phyloP scores from a whole-genome alignment of 208 protist species.

The Phytomonas francai region DNA sequence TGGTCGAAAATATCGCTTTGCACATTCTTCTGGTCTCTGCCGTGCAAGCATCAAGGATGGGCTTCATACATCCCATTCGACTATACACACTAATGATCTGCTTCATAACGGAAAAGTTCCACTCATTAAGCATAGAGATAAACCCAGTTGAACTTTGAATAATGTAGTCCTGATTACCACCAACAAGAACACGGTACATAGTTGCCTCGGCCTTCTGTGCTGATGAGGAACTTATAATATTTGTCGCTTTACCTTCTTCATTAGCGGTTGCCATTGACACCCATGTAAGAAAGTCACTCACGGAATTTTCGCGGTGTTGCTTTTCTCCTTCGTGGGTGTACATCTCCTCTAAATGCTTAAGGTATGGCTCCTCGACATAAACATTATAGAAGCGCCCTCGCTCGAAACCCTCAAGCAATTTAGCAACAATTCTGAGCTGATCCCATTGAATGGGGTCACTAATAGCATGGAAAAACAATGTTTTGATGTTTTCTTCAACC shows the following conservation, averaged over 20 bases:
- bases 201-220: constrained; percentile 10
- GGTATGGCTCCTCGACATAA: not conserved
- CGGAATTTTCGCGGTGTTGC: constrained; percentile 1
- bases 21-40: not conserved
- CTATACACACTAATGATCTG: constrained; percentile 1
- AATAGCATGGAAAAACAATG: not conserved
- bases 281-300: constrained; percentile 22
- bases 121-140: constrained; percentile 4
- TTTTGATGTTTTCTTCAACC: not conserved
- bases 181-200: constrained; percentile 17
- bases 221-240: constrained; percentile 14
- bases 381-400: not conserved
- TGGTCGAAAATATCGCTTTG: constrained; percentile 1
- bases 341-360: constrained; percentile 9
- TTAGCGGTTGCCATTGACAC: constrained; percentile 11
- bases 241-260: constrained; percentile 13
- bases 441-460: not conserved
- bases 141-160: constrained; percentile 15
- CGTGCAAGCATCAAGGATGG: constrained; percentile 1
- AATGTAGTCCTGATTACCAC: constrained; percentile 17
- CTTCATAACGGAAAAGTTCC: constrained; percentile 1
- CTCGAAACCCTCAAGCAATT: not conserved
- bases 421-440: not conserved
- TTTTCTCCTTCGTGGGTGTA: constrained; percentile 15
- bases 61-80: not conserved